Conservation (phyloP, 2,329 filamentous ascomycete species). For the Aspergillus bombycis region DNA sequence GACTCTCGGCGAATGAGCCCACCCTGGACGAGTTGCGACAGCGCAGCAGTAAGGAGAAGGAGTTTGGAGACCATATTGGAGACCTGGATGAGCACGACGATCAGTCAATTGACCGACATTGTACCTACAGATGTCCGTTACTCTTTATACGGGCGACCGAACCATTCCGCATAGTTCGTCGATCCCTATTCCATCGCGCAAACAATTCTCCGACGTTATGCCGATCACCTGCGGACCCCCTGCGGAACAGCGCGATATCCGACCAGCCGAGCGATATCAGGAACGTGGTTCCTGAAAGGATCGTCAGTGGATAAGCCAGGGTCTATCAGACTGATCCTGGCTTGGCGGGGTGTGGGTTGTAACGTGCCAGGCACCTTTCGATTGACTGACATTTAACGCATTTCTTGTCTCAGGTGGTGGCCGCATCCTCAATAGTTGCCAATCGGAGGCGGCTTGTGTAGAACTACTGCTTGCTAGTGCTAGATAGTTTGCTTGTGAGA, state of each 20-base stretch:
- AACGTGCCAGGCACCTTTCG: too few relatives aligned
- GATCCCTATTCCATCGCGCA: background rate
- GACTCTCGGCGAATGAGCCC: slow-evolving; percentile 38
- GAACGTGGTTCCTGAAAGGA: background rate
- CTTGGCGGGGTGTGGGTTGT: background rate
- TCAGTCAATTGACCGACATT: background rate
- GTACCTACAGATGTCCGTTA: background rate
- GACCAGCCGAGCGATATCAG: background rate
- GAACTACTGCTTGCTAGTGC: background rate
- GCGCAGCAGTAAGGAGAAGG: slow-evolving; percentile 11
- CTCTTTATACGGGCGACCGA: background rate
- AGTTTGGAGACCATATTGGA: background rate
- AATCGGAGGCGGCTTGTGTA: background rate
- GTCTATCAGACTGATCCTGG: too few relatives aligned
- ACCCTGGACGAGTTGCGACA: slow-evolving; percentile 8
- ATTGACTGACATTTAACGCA: background rate
- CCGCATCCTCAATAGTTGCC: background rate
- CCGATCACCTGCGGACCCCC: background rate
- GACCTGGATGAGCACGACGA: background rate
- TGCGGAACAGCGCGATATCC: background rate
- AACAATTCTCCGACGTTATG: background rate
- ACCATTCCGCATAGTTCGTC: background rate
- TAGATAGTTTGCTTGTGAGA: background rate
- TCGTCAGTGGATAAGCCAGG: background rate
- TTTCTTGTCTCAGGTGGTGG: background rate